Evolutionary conservation across 163 green algal species (phyloP), one percentile per base, ranked within the genome.

Genomic region (Trebouxiophyceae sp.): DNA sequence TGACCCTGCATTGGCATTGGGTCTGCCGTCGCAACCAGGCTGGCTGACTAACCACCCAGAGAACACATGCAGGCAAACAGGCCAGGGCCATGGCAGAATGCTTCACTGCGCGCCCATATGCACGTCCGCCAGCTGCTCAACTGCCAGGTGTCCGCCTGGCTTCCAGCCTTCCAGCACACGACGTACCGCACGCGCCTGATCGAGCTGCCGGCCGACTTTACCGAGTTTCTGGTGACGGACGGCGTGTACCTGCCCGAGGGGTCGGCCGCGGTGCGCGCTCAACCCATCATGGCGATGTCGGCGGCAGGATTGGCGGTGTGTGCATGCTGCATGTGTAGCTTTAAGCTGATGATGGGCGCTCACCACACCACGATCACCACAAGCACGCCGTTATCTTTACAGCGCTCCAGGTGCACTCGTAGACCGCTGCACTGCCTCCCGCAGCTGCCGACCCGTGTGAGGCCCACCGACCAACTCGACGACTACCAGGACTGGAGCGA

Each of bases 191-290:
- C 66, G 24, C 26, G 63, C 0, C 2, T 89, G 0, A 31, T 92
- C 0, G 54, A 72, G 2, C 63, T 93, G 5, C 62, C 75, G 7
- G 26, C 67, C 1, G 73, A 71, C 0, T 77, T 90, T 46, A 54
- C 83, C 6, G 55, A 78, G 4, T 92, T 79, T 47, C 71, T 93
- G 16, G 54, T 83, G 1, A 67, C 77, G 30, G 86, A 92, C 54
- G 86, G 86, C 16, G 57, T 93, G 1, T 77, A 80, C 26, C 30
- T 88, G 16, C 33, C 57, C 5, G 72, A 72, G 12, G 45, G 34
- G 29, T 67, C 65, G 33, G n/a, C 23, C 23, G 81, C 76, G 60
- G 74, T 86, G 50, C 24, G 74, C 30, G 20, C n/a, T 27, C 47
- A 29, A 23, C 8, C 20, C 23, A 23, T 29, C 26, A 30, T 3